Conservation (phyloP, 768 basidiomycete species). For the Dioszegia aurantiaca region DNA sequence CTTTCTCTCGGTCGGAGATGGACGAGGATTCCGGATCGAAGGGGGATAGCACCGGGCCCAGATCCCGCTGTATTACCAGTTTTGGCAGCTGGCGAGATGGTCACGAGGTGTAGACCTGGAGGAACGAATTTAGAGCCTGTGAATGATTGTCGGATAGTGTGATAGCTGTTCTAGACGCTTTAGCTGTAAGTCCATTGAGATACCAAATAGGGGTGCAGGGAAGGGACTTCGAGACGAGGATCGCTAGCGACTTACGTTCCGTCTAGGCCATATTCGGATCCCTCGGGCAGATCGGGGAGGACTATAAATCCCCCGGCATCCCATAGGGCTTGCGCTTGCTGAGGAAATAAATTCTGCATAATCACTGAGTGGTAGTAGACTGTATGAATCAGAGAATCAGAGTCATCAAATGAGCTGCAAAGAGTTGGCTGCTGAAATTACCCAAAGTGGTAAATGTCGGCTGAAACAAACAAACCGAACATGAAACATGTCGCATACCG, state of each 20-base stretch:
- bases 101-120: conserved; percentile 53
- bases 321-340: conserved; percentile 47
- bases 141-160: conserved; percentile 35
- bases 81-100: conserved; percentile 25
- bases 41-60: conserved; percentile 30
- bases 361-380: too few species aligned
- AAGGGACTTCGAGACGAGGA: too few species aligned
- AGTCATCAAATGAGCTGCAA: too few species aligned
- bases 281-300: conserved; percentile 45
- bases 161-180: conserved; percentile 23
- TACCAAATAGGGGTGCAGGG: too few species aligned
- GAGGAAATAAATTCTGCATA: conserved; percentile 38
- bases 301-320: conserved; percentile 52
- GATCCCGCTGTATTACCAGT: conserved; percentile 18
- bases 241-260: conserved; percentile 49
- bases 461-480: too few species aligned
- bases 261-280: conserved; percentile 53
- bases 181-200: too few species aligned
- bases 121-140: conserved; percentile 54
- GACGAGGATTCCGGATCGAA: conserved; percentile 46
- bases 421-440: too few species aligned
- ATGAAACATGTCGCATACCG: too few species aligned
- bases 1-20: conserved; percentile 31
- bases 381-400: too few species aligned
- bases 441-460: too few species aligned